Evolutionary conservation across 768 basidiomycete genomes (phyloP), one percentile per base, ranked within the genome.

Genomic region (Serpula lacrymans): DNA sequence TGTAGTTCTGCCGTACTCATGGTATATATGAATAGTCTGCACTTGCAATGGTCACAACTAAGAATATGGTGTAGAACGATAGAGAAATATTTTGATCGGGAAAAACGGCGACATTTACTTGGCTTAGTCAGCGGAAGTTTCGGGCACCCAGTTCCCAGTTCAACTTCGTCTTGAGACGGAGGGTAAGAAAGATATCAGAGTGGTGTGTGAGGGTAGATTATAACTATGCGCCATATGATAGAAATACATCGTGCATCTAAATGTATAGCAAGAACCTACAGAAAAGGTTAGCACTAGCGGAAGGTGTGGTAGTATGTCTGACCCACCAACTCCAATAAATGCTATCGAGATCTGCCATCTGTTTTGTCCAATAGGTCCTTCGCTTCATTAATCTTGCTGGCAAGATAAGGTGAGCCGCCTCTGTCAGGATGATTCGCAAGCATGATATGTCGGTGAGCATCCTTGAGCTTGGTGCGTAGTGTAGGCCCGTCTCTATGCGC

Each of bases 331-430:
- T 13, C n/a, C 23, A 29, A 24, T 6, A 11, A 40, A 9, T 9
- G 34, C 51, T 43, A 62, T 43, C 60, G 62, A 12, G 27, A 16
- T 51, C 69, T 77, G 38, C 75, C 74, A 37, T 84, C 82, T n/a
- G 74, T 73, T 60, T 86, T 89, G 24, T 96, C 93, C 34, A 96
- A 62, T 42, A 95, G 49, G 54, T 92, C 95, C 60, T 96, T 97
- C 0, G 95, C 96, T 58, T 99, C 96, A 64, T 99, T 99, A 47
- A 98, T 95, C 75, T 99, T 98, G 55, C 91, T 93, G 10, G 96
- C 94, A 36, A 98, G 69, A 64, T 97, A 99, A 6, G 96, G 96
- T n/a, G 93, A 89, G 22, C 96, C 96, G 24, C 96, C 96, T 46
- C 96, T 77, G 71, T 99, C 96, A 9, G 96, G 96, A 68, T 99